These are phyloP conservation scores for Obelidium mucronatum DNA, from an alignment of 192 early-diverging fungal genomes.

Conservation along the genomic window DNA sequence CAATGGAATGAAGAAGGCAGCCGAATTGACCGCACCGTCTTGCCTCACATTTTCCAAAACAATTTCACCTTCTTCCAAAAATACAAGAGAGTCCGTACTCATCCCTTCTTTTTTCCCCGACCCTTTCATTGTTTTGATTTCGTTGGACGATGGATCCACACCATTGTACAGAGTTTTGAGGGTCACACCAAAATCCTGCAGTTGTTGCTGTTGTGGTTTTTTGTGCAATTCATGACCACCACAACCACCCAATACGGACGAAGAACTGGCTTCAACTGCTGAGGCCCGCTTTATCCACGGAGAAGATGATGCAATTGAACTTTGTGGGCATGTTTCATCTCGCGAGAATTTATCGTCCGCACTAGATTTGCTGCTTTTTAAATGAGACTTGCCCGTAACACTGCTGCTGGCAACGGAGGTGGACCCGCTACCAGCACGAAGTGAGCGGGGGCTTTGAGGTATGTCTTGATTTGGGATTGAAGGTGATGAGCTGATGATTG, in stretches of 20 bases:
- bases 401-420: too few relatives aligned
- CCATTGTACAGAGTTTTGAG: neutral
- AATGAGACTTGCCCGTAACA: neutral
- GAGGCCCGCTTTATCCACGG: conserved; percentile 30
- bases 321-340: too few relatives aligned
- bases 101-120: neutral
- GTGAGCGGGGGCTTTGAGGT: too few relatives aligned
- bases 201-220: neutral
- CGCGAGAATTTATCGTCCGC: too few relatives aligned
- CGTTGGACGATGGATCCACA: too few relatives aligned
- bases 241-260: neutral
- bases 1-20: conserved; percentile 31
- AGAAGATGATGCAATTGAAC: conserved; percentile 21
- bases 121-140: too few relatives aligned
- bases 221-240: neutral
- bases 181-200: too few relatives aligned
- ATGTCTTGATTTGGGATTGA: too few relatives aligned
- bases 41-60: conserved; percentile 12
- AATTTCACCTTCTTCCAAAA: conserved; percentile 27
- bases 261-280: neutral
- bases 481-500: too few relatives aligned
- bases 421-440: too few relatives aligned
- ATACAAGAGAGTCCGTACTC: conserved; percentile 18
- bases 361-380: neutral
- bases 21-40: neutral